phyloP scores from a whole-genome alignment of 2,329 filamentous ascomycete genomes.

The Clonostachys chloroleuca region DNA sequence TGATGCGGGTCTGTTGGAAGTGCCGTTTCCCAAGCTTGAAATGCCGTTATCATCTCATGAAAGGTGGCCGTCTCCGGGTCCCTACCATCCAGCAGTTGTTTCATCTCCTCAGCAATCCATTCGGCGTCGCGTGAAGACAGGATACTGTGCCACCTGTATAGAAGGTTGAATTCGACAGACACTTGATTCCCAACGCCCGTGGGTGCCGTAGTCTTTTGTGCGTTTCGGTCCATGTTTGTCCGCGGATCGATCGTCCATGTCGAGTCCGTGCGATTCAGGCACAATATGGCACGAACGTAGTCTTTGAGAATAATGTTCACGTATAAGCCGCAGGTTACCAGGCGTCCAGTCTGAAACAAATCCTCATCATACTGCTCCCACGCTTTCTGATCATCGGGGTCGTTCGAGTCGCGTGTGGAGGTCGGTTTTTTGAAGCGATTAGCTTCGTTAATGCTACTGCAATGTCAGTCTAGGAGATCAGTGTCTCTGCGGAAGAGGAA shows the following conservation, averaged over 20 bases:
- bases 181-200: slow-evolving; percentile 77
- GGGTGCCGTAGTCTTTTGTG: slow-evolving; percentile 49
- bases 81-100: slow-evolving; percentile 49
- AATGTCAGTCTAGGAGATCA: background rate
- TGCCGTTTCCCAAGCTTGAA: slow-evolving; percentile 56
- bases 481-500: background rate
- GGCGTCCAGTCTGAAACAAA: slow-evolving; percentile 71
- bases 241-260: slow-evolving; percentile 81
- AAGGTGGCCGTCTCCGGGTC: slow-evolving; percentile 52
- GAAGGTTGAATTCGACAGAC: slow-evolving; percentile 84
- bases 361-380: slow-evolving; percentile 74
- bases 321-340: slow-evolving; percentile 72
- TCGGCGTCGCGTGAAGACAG: slow-evolving; percentile 71
- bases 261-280: slow-evolving; percentile 52
- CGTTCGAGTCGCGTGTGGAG: slow-evolving; percentile 40
- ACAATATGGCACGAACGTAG: slow-evolving; percentile 75
- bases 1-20: slow-evolving; percentile 64
- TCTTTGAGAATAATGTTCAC: slow-evolving; percentile 76
- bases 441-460: slow-evolving; percentile 72
- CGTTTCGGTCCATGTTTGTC: slow-evolving; percentile 56
- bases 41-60: slow-evolving; percentile 55
- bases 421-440: slow-evolving; percentile 71
- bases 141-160: slow-evolving; percentile 83
- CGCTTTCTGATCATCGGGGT: slow-evolving; percentile 28
- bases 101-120: slow-evolving; percentile 72